Conservation (phyloP, 768 basidiomycete genomes). For the Termitomyces sp. region DNA sequence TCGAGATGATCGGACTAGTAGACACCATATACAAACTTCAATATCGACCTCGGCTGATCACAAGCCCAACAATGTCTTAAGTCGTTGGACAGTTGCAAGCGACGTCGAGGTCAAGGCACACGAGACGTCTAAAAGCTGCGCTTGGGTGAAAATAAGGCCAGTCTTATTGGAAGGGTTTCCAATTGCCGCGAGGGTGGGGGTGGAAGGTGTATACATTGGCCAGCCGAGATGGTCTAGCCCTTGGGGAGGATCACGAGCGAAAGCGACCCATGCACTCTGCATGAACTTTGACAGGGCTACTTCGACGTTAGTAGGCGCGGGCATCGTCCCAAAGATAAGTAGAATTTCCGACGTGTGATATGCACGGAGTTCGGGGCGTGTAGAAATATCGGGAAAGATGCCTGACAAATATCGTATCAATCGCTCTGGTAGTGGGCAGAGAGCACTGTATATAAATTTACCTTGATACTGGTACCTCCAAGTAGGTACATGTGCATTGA, state of each 20-base stretch:
- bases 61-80: neutral
- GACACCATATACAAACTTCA: too few relatives aligned
- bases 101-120: neutral
- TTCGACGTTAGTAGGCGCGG: constrained; percentile 17
- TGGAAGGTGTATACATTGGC: constrained; percentile 16
- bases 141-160: neutral
- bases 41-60: neutral
- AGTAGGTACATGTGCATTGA: constrained; percentile 9
- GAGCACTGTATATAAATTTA: constrained; percentile 13
- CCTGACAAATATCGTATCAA: constrained; percentile 11
- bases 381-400: constrained; percentile 32
- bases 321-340: constrained; percentile 31
- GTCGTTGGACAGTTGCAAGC: neutral
- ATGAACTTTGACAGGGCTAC: constrained; percentile 29
- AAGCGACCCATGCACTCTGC: constrained; percentile 36
- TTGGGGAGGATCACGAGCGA: constrained; percentile 31
- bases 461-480: constrained; percentile 18
- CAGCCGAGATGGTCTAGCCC: constrained; percentile 23
- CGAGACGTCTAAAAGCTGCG: neutral
- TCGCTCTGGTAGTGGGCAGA: constrained; percentile 19
- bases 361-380: constrained; percentile 27
- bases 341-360: constrained; percentile 36
- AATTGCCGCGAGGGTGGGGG: constrained; percentile 6
- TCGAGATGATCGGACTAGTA: too few relatives aligned
- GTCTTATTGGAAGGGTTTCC: constrained; percentile 9